phyloP scores from a whole-genome alignment of 2,329 filamentous ascomycete species.

The Fusarium liriodendri region DNA sequence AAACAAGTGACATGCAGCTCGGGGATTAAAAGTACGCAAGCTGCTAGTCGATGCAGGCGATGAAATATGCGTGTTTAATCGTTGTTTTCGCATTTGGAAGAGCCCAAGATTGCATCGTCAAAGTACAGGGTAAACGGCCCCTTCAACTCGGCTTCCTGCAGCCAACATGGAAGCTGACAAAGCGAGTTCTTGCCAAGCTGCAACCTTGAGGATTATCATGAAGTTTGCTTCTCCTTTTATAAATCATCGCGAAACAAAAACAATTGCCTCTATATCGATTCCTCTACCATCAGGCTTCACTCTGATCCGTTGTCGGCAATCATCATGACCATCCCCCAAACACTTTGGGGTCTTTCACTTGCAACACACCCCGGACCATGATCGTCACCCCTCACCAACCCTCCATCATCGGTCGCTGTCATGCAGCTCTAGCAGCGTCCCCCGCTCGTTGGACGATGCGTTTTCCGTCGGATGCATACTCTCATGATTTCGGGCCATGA shows the following conservation, averaged over 20 bases:
- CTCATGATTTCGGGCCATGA: constrained; percentile 23
- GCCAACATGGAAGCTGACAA: constrained; percentile 3
- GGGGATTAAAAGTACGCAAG: neutral
- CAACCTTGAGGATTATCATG: neutral
- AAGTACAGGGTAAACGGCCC: constrained; percentile 22
- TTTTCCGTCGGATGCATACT: neutral
- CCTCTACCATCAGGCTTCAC: neutral
- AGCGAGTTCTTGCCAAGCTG: neutral
- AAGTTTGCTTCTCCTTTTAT: neutral
- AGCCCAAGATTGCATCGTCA: neutral
- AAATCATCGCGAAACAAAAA: neutral
- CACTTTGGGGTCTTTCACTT: constrained; percentile 24
- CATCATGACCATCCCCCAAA: constrained; percentile 29
- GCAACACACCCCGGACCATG: neutral
- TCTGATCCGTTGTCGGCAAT: constrained; percentile 4
- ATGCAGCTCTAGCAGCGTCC: constrained; percentile 8
- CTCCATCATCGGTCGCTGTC: constrained; percentile 19
- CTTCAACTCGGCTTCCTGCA: neutral
- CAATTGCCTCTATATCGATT: neutral
- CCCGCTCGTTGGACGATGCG: constrained; percentile 21
- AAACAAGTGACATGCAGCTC: neutral
- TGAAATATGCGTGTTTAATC: neutral
- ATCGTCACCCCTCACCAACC: constrained; percentile 27
- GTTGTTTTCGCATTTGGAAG: neutral
- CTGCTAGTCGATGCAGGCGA: neutral